A percentile compares a stretch with the other conserved stretches of the same genome.
These are phyloP conservation scores for Candida neerlandica DNA, from an alignment of 1,139 yeast species.

Conservation along the genomic window DNA sequence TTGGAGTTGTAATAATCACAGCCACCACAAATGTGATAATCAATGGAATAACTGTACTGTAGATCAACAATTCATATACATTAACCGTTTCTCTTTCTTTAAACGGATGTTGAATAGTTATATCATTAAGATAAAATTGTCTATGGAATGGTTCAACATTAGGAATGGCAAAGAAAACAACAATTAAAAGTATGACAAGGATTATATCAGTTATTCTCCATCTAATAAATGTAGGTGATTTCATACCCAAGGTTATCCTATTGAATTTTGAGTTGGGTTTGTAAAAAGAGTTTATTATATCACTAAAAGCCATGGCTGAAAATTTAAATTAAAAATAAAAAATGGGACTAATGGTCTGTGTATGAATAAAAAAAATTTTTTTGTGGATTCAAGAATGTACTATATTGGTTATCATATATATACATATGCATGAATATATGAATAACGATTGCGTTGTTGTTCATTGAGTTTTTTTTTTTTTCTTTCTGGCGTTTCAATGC, in stretches of 20 bases:
- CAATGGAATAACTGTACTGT: conserved; percentile 43
- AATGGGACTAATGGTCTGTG: background rate
- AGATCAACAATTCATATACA: conserved; percentile 35
- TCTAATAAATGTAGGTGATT: conserved; percentile 29
- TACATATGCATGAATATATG: no score
- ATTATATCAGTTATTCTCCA: conserved; percentile 67
- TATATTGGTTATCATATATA: no score
- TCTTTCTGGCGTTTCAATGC: no score
- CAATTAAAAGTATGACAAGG: conserved; percentile 41
- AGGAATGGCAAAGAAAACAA: conserved; percentile 48
- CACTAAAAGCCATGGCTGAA: conserved; percentile 7
- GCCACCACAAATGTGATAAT: conserved; percentile 26
- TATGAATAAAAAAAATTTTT: no score
- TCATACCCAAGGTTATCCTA: conserved; percentile 54
- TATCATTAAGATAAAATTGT: conserved; percentile 55
- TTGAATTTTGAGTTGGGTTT: conserved; percentile 26
- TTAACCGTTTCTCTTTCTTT: conserved; percentile 65
- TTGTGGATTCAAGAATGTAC: no score
- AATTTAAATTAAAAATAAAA: background rate
- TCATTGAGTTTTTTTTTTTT: no score
- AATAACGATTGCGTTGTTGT: no score
- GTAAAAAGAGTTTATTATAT: conserved; percentile 4
- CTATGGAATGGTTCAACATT: conserved; percentile 65
- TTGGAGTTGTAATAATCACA: conserved; percentile 34
- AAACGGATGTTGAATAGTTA: conserved; percentile 68